A percentile compares a stretch with the other conserved stretches of the same genome.
Evolutionary conservation across 495 filamentous ascomycete genomes (phyloP).

Genomic region (Cercophora samala): DNA sequence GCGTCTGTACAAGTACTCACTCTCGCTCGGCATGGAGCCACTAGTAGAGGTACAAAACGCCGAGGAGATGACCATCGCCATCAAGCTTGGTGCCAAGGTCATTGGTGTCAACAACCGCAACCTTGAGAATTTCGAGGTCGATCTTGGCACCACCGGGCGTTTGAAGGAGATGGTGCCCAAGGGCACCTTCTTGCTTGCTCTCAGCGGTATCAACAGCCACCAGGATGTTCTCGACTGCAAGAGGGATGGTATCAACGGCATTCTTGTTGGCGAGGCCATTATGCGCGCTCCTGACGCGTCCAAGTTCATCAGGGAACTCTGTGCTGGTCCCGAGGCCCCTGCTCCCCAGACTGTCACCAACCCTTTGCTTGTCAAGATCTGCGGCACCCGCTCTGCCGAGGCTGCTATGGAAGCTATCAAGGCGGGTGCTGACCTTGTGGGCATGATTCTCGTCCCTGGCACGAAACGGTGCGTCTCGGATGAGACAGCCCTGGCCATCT

Average conservation of each 20-base stretch:
- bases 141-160: conserved; percentile 88
- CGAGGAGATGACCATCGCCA: conserved; percentile 86
- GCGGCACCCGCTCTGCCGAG: conserved; percentile 84
- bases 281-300: conserved; percentile 84
- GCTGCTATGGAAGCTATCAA: conserved; percentile 76
- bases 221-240: conserved; percentile 86
- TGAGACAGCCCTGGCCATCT: conserved; percentile 76
- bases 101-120: conserved; percentile 99
- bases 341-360: conserved; percentile 30
- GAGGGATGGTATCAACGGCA: conserved; percentile 83
- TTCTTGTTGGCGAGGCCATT: conserved; percentile 91
- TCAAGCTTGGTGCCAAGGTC: conserved; percentile 83
- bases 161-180: conserved; percentile 80
- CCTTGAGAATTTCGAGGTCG: conserved; percentile 92
- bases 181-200: conserved; percentile 85
- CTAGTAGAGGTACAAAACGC: conserved; percentile 93
- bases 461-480: conserved; percentile 73
- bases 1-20: conserved; percentile 80
- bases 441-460: conserved; percentile 84
- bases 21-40: conserved; percentile 93
- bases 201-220: conserved; percentile 91
- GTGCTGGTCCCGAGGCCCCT: conserved; percentile 52
- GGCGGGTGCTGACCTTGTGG: conserved; percentile 86
- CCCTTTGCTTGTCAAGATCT: conserved; percentile 81
- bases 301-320: conserved; percentile 73